A percentile compares a stretch with the other conserved stretches of the same genome.
phyloP scores from a whole-genome alignment of 805 yeast species.

The Suhomyces canberraensis region DNA sequence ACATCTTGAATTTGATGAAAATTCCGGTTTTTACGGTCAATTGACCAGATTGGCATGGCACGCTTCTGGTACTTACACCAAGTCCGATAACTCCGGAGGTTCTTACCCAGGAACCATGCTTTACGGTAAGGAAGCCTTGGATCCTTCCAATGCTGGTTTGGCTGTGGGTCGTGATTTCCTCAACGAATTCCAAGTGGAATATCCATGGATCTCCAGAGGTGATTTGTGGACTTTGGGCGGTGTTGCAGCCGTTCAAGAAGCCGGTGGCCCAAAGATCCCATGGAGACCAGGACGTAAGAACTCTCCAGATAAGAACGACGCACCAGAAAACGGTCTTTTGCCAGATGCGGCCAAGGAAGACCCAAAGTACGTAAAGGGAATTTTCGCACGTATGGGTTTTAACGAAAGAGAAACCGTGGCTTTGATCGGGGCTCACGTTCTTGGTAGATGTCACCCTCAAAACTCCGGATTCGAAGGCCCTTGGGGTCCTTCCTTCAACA shows the following conservation, averaged over 20 bases:
- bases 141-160: slow-evolving; percentile 50
- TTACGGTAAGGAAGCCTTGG: slow-evolving; percentile 49
- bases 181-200: slow-evolving; percentile 50
- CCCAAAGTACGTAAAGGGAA: slow-evolving; percentile 42
- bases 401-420: slow-evolving; percentile 40
- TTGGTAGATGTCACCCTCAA: slow-evolving; percentile 37
- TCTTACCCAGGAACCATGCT: slow-evolving; percentile 39
- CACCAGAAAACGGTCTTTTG: slow-evolving; percentile 48
- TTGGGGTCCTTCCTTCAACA: slow-evolving; percentile 38
- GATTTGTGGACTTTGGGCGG: slow-evolving; percentile 77
- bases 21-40: slow-evolving; percentile 37
- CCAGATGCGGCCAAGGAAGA: slow-evolving; percentile 46
- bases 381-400: slow-evolving; percentile 45
- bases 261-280: slow-evolving; percentile 60
- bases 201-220: slow-evolving; percentile 61
- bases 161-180: slow-evolving; percentile 54
- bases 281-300: slow-evolving; percentile 56
- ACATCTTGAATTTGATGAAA: slow-evolving; percentile 27
- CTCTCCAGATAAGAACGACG: slow-evolving; percentile 19
- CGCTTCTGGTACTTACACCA: slow-evolving; percentile 30
- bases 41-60: slow-evolving; percentile 42
- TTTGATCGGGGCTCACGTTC: slow-evolving; percentile 41
- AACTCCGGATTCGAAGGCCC: slow-evolving; percentile 42
- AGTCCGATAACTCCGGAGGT: slow-evolving; percentile 29
- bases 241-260: slow-evolving; percentile 57